Evolutionary conservation across 2,329 filamentous ascomycete species (phyloP), one percentile per base, ranked within the genome.

Genomic region (Penicillium sumatraense): DNA sequence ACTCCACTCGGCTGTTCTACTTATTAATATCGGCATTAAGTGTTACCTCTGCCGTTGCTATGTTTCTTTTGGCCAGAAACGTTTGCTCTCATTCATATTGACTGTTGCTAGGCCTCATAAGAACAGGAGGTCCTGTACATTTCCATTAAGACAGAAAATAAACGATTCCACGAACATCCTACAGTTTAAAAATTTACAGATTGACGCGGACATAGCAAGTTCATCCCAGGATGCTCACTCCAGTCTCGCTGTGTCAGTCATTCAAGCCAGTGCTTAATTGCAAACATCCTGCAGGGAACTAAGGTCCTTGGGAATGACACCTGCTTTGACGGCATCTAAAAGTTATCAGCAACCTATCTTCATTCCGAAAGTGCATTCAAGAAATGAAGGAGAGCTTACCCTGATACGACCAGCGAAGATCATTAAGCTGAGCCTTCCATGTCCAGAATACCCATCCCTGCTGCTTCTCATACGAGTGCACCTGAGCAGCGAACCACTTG

Each of bases 371-470:
- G n/a, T n/a, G n/a, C n/a, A n/a, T n/a, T 41, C 21, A 23, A 24
- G 8, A 23, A 29, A 29, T 18, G 18, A 26, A 24, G 6, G 20
- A 21, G 23, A 20, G 49, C 60, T 31, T 58, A 68, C 67, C 63
- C 35, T 64, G 51, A 53, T 71, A 72, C 3, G 62, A 64, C 68
- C 69, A 71, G 8, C 68, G 60, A 45, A 65, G 67, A 53, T 71
- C 68, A 72, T 75, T 54, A 60, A 78, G 14, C 67, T 83, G 65
- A 3, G 69, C 66, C 70, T 86, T 87, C 84, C 84, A 87, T 0
- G 78, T 78, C 84, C 85, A 87, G 63, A 85, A 87, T 18, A 70
- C 51, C 83, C 83, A 86, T 0, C 83, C 83, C 7, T 75, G 72
- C 14, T 75, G 70, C 53, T 76, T 76, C 71, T 87, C 84, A 62